These are phyloP conservation scores for Vicia faba DNA, from an alignment of 306 rosid genomes.

Conservation along the genomic window DNA sequence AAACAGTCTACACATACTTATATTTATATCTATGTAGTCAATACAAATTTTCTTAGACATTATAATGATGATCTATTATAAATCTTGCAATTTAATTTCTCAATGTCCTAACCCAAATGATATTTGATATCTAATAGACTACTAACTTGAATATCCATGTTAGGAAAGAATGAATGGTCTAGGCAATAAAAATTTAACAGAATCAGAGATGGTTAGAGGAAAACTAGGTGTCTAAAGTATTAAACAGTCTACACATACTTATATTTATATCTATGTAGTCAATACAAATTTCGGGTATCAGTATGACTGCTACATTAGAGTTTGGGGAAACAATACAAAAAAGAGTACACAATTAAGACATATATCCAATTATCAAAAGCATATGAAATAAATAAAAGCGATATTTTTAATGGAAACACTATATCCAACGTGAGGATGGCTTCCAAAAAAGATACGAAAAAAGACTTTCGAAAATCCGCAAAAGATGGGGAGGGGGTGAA, in stretches of 20 bases:
- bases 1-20: not conserved
- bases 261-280: constrained; percentile 4
- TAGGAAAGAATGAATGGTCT: constrained; percentile 6
- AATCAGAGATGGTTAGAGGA: constrained; percentile 3
- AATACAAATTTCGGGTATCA: not conserved
- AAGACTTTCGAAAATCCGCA: not conserved
- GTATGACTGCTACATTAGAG: not conserved
- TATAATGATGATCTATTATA: constrained; percentile 9
- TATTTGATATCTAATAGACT: not conserved
- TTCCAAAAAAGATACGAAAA: not conserved
- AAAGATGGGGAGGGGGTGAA: not conserved
- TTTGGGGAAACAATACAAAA: not conserved
- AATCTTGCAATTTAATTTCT: constrained; percentile 5
- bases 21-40: constrained; percentile 4
- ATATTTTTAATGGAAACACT: not conserved
- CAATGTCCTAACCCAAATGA: constrained; percentile 20
- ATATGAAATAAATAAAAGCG: not conserved
- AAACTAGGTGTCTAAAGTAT: constrained; percentile 2
- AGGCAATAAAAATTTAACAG: constrained; percentile 21
- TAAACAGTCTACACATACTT: not conserved
- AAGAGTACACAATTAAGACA: not conserved
- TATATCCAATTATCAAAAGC: not conserved
- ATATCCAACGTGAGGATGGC: not conserved
- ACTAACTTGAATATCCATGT: constrained; percentile 15
- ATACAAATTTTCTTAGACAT: not conserved